Conservation (phyloP, 805 yeast genomes). For the Candida easanensis region DNA sequence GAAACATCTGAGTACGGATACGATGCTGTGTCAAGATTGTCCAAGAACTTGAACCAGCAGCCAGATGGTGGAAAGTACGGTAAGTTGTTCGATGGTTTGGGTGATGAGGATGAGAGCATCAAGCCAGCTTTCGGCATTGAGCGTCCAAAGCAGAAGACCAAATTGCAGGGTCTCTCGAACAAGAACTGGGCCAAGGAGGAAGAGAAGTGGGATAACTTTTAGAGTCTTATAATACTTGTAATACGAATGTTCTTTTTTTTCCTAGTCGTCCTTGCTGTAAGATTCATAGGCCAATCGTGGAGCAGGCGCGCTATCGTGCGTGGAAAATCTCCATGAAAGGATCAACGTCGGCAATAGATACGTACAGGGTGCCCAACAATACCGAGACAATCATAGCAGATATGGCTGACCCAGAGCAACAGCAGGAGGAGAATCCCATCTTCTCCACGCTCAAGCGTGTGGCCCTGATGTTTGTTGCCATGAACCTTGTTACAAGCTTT, state of each 20-base stretch:
- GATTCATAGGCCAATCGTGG: no score
- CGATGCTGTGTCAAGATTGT: constrained; percentile 50
- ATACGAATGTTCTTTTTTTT: background rate
- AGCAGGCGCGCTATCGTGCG: background rate
- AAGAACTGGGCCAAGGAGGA: constrained; percentile 45
- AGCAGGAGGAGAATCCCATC: constrained; percentile 4
- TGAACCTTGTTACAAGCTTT: constrained; percentile 9
- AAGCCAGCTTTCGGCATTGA: constrained; percentile 67
- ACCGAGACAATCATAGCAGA: no score
- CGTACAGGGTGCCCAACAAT: no score
- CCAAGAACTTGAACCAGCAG: constrained; percentile 35
- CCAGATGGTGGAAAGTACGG: constrained; percentile 41
- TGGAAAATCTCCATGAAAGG: background rate
- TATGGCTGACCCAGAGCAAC: constrained; percentile 1
- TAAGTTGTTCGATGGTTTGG: constrained; percentile 56
- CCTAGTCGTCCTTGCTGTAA: no score
- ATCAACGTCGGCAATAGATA: no score
- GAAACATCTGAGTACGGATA: constrained; percentile 79
- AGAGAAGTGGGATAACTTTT: constrained; percentile 72
- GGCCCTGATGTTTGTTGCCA: constrained; percentile 11
- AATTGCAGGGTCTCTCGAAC: constrained; percentile 47
- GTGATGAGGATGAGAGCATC: constrained; percentile 36
- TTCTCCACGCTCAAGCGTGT: constrained; percentile 11
- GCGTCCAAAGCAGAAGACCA: constrained; percentile 58
- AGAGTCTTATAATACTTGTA: background rate